Evolutionary conservation across 2,329 filamentous ascomycete genomes (phyloP).

Genomic region (Pseudocercospora macadamiae): DNA sequence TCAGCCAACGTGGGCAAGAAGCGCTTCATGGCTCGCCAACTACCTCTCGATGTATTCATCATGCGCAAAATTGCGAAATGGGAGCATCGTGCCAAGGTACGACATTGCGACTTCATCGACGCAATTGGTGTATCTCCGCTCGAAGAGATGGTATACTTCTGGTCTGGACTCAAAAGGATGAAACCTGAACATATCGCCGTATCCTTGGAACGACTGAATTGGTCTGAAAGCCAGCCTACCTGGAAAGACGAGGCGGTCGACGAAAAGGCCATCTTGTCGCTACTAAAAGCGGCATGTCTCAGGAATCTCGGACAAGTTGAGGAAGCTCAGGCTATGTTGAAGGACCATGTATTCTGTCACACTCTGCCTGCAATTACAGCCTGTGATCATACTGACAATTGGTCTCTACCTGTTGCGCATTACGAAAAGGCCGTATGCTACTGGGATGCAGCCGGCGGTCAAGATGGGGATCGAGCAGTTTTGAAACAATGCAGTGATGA

Average conservation of each 20-base stretch:
- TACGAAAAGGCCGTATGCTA: slow-evolving; percentile 85
- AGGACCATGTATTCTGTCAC: slow-evolving; percentile 64
- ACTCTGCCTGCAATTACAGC: slow-evolving; percentile 56
- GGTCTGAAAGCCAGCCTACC: slow-evolving; percentile 59
- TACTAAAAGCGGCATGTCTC: slow-evolving; percentile 68
- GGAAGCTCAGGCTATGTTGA: slow-evolving; percentile 68
- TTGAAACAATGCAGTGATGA: slow-evolving; percentile 65
- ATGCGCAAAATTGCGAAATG: slow-evolving; percentile 84
- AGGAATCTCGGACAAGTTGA: slow-evolving; percentile 60
- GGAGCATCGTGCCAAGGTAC: slow-evolving; percentile 73
- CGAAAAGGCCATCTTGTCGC: slow-evolving; percentile 65
- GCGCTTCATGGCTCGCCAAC: slow-evolving; percentile 82
- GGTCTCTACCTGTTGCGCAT: slow-evolving; percentile 71
- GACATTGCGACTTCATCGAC: slow-evolving; percentile 72
- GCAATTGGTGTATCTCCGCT: slow-evolving; percentile 79
- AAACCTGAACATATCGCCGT: slow-evolving; percentile 63
- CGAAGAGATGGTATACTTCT: slow-evolving; percentile 91
- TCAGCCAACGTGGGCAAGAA: slow-evolving; percentile 80
- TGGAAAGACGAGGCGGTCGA: slow-evolving; percentile 59
- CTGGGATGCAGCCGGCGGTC: slow-evolving; percentile 67
- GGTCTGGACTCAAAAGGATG: slow-evolving; percentile 89
- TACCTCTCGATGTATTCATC: slow-evolving; percentile 88
- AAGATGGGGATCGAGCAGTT: slow-evolving; percentile 47
- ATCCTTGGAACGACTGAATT: slow-evolving; percentile 66
- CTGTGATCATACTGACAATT: slow-evolving; percentile 64